Base-by-base conservation (phyloP, 768 basidiomycete genomes). In the Russula sp. region DNA sequence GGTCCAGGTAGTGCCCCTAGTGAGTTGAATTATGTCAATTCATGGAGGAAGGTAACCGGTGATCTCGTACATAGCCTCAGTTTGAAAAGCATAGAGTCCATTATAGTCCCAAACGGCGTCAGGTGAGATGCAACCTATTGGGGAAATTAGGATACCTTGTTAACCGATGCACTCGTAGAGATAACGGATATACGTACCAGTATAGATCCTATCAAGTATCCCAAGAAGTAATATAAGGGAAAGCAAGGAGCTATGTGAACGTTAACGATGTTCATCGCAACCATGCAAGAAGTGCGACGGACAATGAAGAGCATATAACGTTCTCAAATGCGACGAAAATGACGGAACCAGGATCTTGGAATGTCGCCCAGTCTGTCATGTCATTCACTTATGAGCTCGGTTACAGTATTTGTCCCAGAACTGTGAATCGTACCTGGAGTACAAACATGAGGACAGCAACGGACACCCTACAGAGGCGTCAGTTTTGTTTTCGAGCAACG, bases 81-180 rank as follows among this genome's bases (percentile, higher is more conserved):
- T 24, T 70, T 66, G n/a, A 77, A 69, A 77, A 76, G 68, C 84
- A 85, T 84, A 84, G 50, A 85, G 67, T 36, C 81, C 80, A 70
- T 83, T 84, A 51, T 72, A 61, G 3, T 71, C 70, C 36, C 68
- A 65, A 22, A 77, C 67, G 22, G 69, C 66, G 1, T 71, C 62
- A 7, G 75, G 55, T 69, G 40, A 44, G 64, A 59, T 20, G 44
- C 69, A 44, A 73, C 48, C 63, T 73, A 57, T 56, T 2, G 16
- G 24, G 16, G 16, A n/a, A n/a, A 48, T n/a, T n/a, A n/a, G n/a
- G n/a, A n/a, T n/a, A 4, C 10, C n/a, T 30, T 22, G 32, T 40
- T 40, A 57, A 40, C 30, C 9, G 9, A 36, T 7, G 8, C 20
- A 30, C 32, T 30, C 40, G 10, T 20, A 26, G 26, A 20, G 42